Conservation (phyloP, 2,329 filamentous ascomycete species). For the Parastagonospora nodorum region DNA sequence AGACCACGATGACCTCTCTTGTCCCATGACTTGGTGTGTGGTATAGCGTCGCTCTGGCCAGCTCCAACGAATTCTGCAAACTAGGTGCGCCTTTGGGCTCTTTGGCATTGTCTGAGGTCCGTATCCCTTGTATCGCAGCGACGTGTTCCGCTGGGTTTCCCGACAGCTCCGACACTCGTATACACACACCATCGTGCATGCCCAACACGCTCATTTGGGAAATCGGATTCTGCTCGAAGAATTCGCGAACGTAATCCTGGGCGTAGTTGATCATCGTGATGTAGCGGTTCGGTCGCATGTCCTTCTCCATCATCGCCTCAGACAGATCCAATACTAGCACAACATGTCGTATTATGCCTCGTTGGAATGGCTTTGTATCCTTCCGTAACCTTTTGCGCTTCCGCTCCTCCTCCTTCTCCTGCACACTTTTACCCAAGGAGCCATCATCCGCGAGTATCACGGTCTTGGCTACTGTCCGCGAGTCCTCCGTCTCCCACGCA, state of each 20-base stretch:
- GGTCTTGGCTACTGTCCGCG: constrained; percentile 66
- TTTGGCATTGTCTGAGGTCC: constrained; percentile 65
- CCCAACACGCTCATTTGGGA: constrained; percentile 91
- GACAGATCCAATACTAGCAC: constrained; percentile 91
- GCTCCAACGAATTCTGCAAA: constrained; percentile 93
- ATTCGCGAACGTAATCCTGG: constrained; percentile 87
- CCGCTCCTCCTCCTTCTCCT: constrained; percentile 77
- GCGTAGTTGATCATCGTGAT: constrained; percentile 82
- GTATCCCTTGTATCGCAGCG: constrained; percentile 71
- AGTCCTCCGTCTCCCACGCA: constrained; percentile 53
- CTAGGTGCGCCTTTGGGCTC: constrained; percentile 57
- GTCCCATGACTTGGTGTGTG: constrained; percentile 94
- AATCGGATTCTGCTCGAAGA: constrained; percentile 98
- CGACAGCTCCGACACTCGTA: constrained; percentile 84
- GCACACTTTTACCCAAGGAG: constrained; percentile 71
- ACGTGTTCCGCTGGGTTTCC: constrained; percentile 92
- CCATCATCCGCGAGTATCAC: constrained; percentile 64
- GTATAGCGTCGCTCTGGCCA: constrained; percentile 89
- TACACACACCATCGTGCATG: constrained; percentile 89
- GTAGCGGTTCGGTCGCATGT: constrained; percentile 86
- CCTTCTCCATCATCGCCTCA: constrained; percentile 92
- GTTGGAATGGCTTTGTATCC: constrained; percentile 93
- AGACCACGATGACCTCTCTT: constrained; percentile 87
- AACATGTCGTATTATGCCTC: constrained; percentile 96
- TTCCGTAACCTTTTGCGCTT: constrained; percentile 81